A percentile compares a stretch with the other conserved stretches of the same genome.
Conservation (phyloP, 768 basidiomycete species). For the Guyanaporus albipodus region DNA sequence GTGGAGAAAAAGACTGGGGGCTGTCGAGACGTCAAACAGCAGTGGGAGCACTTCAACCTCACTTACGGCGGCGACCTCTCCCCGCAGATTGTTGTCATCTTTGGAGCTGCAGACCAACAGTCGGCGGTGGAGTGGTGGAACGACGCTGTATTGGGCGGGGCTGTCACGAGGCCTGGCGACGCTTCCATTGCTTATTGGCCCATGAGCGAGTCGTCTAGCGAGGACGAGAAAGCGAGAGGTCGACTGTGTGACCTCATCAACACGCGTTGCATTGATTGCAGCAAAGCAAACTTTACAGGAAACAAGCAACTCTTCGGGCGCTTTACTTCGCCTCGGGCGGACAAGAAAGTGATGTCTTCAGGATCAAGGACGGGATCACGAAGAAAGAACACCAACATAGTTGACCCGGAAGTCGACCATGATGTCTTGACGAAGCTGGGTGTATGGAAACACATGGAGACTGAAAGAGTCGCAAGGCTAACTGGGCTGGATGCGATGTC, state of each 20-base stretch:
- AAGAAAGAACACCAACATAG: neutral
- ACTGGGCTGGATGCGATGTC: neutral
- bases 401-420: neutral
- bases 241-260: constrained; percentile 15
- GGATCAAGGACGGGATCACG: too few relatives aligned
- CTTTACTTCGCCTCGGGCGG: neutral
- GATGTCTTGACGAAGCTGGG: constrained; percentile 22
- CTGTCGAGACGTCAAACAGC: constrained; percentile 8
- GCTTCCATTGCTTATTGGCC: constrained; percentile 20
- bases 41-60: constrained; percentile 24
- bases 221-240: constrained; percentile 1
- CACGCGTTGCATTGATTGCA: constrained; percentile 25
- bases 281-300: constrained; percentile 5
- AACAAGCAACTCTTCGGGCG: constrained; percentile 13
- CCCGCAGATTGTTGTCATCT: constrained; percentile 21
- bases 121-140: constrained; percentile 24
- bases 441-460: constrained; percentile 18
- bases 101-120: constrained; percentile 13
- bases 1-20: constrained; percentile 5
- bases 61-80: constrained; percentile 26
- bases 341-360: too few relatives aligned
- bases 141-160: neutral
- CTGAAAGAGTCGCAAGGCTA: neutral
- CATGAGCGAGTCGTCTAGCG: neutral
- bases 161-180: neutral